Evolutionary conservation across 2,329 filamentous ascomycete genomes (phyloP), one percentile per base, ranked within the genome.

Genomic region (Chaetomiaceae sp.): DNA sequence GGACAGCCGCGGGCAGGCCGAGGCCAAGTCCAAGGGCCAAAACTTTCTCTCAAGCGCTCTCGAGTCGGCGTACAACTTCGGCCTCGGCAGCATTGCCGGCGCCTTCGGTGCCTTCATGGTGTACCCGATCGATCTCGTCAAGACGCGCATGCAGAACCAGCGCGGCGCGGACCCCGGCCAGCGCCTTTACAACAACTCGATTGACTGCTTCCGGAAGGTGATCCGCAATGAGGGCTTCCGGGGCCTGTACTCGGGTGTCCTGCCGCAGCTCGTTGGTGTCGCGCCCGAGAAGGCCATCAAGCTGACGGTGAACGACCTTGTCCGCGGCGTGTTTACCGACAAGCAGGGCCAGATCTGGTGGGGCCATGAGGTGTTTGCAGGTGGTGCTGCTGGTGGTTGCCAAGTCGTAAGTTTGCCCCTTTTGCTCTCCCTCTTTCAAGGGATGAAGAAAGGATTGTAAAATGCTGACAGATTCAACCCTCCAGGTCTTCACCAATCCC

Each of bases 251-350:
- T 95, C 92, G 44, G 93, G 93, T 66, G 89, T 99, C 17, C 70
- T 96, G 46, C 93, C 93, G 10, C 93, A 99, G 75, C 79, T 99
- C 40, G 89, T 99, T 56, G 93, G 93, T 69, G 93, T 99, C 40
- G 93, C 93, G n/a, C 93, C 93, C 2, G 93, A 99, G 70, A 99
- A 99, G 77, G 93, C 93, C 61, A 99, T 99, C 74, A 99, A 99
- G 76, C 82, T 99, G 57, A 99, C 93, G 0, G 91, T 99, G 64
- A 99, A 99, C 70, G 93, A 99, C 66, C 72, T 99, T 48, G 89
- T 95, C 19, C 85, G 93, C 64, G 78, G 80, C 8, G 77, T 79
- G 58, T 85, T 91, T 64, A 87, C 85, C 3, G 84, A 89, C 63
- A 81, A 82, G 64, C 80, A 89, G 56, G 86, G 87, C 44, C 74